Conservation (phyloP, 2,329 filamentous ascomycete genomes). For the Aspergillus spinulosporus region DNA sequence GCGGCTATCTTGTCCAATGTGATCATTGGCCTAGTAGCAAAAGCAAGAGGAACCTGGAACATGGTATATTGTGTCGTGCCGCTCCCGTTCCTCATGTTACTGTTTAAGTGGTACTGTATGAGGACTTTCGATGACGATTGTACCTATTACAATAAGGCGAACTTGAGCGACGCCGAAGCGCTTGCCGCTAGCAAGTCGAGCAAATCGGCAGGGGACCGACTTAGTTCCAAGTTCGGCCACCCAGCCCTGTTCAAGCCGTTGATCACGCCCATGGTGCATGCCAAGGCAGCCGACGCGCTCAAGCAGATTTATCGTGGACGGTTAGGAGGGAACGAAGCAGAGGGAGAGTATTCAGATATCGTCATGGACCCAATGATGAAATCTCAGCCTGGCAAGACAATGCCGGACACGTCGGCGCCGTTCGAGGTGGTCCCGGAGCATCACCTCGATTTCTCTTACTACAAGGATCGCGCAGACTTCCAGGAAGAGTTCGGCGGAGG, state of each 20-base stretch:
- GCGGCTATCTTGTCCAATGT: constrained; percentile 75
- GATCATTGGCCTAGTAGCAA: constrained; percentile 74
- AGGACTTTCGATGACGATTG: constrained; percentile 74
- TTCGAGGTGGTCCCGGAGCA: constrained; percentile 89
- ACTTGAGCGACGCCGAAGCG: constrained; percentile 54
- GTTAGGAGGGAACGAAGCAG: constrained; percentile 54
- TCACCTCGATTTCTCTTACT: constrained; percentile 86
- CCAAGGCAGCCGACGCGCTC: constrained; percentile 82
- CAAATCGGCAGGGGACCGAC: constrained; percentile 58
- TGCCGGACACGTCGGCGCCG: constrained; percentile 55
- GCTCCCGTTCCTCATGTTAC: constrained; percentile 73
- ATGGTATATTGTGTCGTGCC: constrained; percentile 72
- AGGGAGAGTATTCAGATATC: constrained; percentile 67
- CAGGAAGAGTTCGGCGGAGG: constrained; percentile 80
- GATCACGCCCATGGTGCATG: constrained; percentile 93
- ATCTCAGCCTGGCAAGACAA: constrained; percentile 57
- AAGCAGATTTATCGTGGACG: constrained; percentile 84
- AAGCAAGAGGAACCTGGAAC: constrained; percentile 64
- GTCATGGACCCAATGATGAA: constrained; percentile 75
- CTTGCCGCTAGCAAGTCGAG: constrained; percentile 36
- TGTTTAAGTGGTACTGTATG: constrained; percentile 84
- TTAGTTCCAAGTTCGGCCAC: constrained; percentile 80
- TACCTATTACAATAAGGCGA: constrained; percentile 73
- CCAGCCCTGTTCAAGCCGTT: constrained; percentile 86
- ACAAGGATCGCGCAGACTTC: constrained; percentile 87